phyloP scores from a whole-genome alignment of 1,284 basidiomycete genomes.

The Hortiboletus rubellus region DNA sequence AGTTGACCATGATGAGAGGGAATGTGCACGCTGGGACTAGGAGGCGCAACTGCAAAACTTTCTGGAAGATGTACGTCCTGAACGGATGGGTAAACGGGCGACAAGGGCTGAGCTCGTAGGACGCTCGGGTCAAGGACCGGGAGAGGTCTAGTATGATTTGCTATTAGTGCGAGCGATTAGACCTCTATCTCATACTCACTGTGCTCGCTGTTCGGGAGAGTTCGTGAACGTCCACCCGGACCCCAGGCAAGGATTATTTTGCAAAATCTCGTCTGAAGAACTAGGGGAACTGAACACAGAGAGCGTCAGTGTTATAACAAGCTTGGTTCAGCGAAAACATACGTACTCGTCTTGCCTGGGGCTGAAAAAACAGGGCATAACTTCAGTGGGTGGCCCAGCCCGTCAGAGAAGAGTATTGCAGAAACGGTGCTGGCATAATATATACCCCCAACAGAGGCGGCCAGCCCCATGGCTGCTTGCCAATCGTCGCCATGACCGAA shows the following conservation, averaged over 20 bases:
- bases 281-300: too few relatives aligned
- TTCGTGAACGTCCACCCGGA: not conserved
- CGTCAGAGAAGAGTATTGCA: too few relatives aligned
- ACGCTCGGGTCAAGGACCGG: not conserved
- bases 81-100: too few relatives aligned
- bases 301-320: not conserved
- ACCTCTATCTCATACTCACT: constrained; percentile 7
- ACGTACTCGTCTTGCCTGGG: not conserved
- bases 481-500: not conserved
- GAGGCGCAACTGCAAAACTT: rapidly evolving
- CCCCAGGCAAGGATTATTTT: rapidly evolving
- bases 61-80: not conserved
- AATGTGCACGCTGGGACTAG: not conserved
- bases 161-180: not conserved
- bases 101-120: not conserved
- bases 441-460: not conserved
- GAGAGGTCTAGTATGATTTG: constrained; percentile 3
- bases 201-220: constrained; percentile 5
- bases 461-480: not conserved
- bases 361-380: constrained; percentile 7
- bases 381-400: too few relatives aligned
- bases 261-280: not conserved
- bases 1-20: not conserved
- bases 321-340: not conserved
- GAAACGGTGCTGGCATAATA: not conserved